Base-by-base conservation (phyloP, 1,139 yeast species). In the Sugiyamaella neomexicana region DNA sequence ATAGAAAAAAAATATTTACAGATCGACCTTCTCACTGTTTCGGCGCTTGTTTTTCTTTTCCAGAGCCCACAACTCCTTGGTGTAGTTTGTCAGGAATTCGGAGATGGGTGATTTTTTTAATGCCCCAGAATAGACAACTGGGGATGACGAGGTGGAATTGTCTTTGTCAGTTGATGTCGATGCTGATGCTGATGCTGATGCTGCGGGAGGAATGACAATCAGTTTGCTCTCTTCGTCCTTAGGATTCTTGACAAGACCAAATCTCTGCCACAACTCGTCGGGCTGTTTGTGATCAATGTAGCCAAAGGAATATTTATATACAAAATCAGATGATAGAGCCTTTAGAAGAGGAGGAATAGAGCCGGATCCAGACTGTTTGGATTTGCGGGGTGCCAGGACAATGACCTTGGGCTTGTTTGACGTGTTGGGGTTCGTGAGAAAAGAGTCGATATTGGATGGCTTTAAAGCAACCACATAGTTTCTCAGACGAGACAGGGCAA, bases 271-370 rank as follows among this genome's bases (percentile, higher is more conserved):
- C 10, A 62, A 55, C 34, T 55, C 64, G 2, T 38, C 46, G 5
- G 46, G 44, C 23, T 61, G 61, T 36, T 62, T 62, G 41, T 69
- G 61, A 16, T 70, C 61, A 7, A 65, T 57, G 48, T 58, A 58
- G 32, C 64, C 81, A 55, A 82, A 75, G 23, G 78, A 2, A 78
- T 63, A 29, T 62, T 61, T 23, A 57, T 43, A 69, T 16, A 54
- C 42, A 39, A 83, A 87, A 65, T 91, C 97, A 53, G 87, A 77
- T 2, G 96, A 93, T 61, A 91, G 72, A 0, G 89, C 75, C 68
- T 87, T 89, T 67, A 80, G 78, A 57, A 86, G 68, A 0, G 93
- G 82, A 13, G 91, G 80, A 45, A 72, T 62, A 23, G 65, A 45
- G 10, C 48, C 48, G 13, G 46, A 43, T 52, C 61, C 61, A 44